These are phyloP conservation scores for Monilinia fructigena DNA, from an alignment of 2,329 filamentous ascomycete species.

Conservation along the genomic window DNA sequence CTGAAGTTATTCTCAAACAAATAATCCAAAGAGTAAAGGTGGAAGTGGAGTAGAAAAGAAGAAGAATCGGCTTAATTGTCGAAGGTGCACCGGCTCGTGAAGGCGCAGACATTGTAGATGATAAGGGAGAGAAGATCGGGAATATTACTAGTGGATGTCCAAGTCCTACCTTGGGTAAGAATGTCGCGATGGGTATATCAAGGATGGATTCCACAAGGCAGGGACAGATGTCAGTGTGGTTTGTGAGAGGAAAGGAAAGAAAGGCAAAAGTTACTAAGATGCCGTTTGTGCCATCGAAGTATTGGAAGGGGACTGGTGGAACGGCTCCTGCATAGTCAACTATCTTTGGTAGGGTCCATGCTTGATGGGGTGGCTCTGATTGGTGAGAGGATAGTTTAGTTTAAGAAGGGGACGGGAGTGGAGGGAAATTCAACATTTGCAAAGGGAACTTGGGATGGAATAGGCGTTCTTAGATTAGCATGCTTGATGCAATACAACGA, in stretches of 20 bases:
- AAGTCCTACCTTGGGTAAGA: constrained; percentile 79
- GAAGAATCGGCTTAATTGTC: constrained; percentile 78
- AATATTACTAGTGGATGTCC: constrained; percentile 86
- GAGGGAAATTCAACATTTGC: constrained; percentile 6
- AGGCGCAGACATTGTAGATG: constrained; percentile 72
- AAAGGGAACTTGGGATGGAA: not conserved
- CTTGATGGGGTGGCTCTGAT: not conserved
- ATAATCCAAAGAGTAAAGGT: constrained; percentile 70
- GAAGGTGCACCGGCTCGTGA: constrained; percentile 88
- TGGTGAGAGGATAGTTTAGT: not conserved
- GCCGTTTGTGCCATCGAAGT: constrained; percentile 69
- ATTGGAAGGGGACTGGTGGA: constrained; percentile 44
- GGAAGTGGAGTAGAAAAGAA: constrained; percentile 64
- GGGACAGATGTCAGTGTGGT: constrained; percentile 65
- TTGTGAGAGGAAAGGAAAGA: constrained; percentile 64
- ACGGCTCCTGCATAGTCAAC: constrained; percentile 1
- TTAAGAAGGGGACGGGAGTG: not conserved
- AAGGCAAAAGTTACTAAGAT: constrained; percentile 67
- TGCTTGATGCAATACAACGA: not conserved
- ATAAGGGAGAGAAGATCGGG: constrained; percentile 68
- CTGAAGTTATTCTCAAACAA: constrained; percentile 73
- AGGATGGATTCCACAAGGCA: constrained; percentile 64
- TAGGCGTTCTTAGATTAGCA: constrained; percentile 1
- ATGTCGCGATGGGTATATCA: constrained; percentile 88
- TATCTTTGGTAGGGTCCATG: not conserved